phyloP scores from a whole-genome alignment of 2,329 filamentous ascomycete species.

The Fusarium incarnatum region DNA sequence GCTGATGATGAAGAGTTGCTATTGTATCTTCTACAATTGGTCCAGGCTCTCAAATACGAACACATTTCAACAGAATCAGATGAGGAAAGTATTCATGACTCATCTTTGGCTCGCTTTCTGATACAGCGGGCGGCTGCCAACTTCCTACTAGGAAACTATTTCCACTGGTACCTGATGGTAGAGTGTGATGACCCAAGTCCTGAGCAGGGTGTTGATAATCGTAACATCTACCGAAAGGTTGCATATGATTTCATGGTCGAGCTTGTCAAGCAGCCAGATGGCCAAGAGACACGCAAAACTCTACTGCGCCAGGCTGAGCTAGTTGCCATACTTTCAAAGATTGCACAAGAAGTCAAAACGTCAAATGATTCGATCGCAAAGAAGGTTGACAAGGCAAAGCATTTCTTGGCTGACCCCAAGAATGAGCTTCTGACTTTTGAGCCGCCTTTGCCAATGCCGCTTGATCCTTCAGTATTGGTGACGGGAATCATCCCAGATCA shows the following conservation, averaged over 20 bases:
- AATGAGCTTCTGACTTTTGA: constrained; percentile 89
- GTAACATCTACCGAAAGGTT: constrained; percentile 89
- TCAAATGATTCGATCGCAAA: constrained; percentile 80
- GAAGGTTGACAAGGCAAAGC: constrained; percentile 87
- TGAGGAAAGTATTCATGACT: constrained; percentile 74
- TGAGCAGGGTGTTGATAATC: constrained; percentile 79
- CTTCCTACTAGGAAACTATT: constrained; percentile 90
- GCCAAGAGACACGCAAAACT: constrained; percentile 78
- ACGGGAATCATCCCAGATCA: constrained; percentile 86
- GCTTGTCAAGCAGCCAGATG: constrained; percentile 76
- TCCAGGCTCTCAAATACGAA: constrained; percentile 96
- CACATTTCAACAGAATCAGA: constrained; percentile 71
- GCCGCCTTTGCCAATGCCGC: constrained; percentile 84
- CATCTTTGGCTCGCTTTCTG: constrained; percentile 88
- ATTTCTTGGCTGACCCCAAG: constrained; percentile 85
- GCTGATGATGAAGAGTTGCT: constrained; percentile 92
- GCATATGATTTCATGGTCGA: constrained; percentile 97
- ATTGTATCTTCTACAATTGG: constrained; percentile 90
- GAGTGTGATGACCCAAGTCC: constrained; percentile 89
- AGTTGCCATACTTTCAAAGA: constrained; percentile 85
- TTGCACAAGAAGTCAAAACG: constrained; percentile 88
- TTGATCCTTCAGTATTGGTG: constrained; percentile 86
- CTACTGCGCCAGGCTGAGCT: constrained; percentile 90
- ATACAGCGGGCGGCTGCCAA: constrained; percentile 89
- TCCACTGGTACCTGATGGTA: constrained; percentile 99